These are phyloP conservation scores for Acer yangbiense DNA, from an alignment of 345 rosid genomes.

Conservation along the genomic window DNA sequence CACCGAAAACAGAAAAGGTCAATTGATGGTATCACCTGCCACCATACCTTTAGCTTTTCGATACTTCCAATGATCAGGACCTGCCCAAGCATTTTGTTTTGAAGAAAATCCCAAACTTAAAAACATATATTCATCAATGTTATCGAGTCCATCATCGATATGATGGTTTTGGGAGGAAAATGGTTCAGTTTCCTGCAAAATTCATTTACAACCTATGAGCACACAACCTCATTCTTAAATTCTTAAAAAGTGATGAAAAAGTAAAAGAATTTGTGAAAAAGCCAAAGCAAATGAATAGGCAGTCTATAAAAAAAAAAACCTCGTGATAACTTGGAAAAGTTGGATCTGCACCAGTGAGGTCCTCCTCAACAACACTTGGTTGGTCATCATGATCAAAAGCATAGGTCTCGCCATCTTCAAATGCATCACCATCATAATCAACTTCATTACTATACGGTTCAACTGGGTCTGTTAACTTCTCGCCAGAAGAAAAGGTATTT, in stretches of 20 bases:
- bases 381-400: conserved; percentile 58
- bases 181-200: conserved; percentile 57
- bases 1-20: neutral
- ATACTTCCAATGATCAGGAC: conserved; percentile 98
- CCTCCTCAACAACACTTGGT: conserved; percentile 47
- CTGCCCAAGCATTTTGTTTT: conserved; percentile 96
- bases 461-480: conserved; percentile 40
- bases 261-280: neutral
- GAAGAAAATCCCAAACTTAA: conserved; percentile 66
- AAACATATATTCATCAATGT: conserved; percentile 66
- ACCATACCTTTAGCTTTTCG: conserved; percentile 70
- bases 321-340: conserved; percentile 53
- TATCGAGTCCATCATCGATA: conserved; percentile 53
- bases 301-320: conserved; percentile 42
- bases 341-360: conserved; percentile 45
- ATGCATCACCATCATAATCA: conserved; percentile 50
- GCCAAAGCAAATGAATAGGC: conserved; percentile 4
- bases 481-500: conserved; percentile 51
- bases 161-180: conserved; percentile 46
- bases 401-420: conserved; percentile 52
- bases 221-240: conserved; percentile 4
- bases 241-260: conserved; percentile 8
- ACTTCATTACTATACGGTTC: conserved; percentile 40
- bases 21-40: conserved; percentile 11
- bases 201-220: conserved; percentile 2